phyloP scores from a whole-genome alignment of 2,329 filamentous ascomycete species.

The Thielaviopsis ethacetica region DNA sequence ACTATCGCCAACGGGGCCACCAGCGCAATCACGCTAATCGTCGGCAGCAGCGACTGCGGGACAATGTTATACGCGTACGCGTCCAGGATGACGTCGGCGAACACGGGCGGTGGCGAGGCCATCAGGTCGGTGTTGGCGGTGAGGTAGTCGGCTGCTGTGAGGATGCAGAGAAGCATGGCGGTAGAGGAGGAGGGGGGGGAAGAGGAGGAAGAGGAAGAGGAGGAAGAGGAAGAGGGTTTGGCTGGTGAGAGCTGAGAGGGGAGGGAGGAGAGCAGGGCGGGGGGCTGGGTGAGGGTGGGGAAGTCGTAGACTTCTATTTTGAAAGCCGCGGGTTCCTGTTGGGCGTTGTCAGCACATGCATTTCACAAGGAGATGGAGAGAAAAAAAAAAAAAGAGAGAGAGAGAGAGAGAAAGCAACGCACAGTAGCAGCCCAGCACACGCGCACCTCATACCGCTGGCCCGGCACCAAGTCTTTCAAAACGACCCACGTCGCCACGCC shows the following conservation, averaged over 20 bases:
- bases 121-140: conserved; percentile 60
- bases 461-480: conserved; percentile 50
- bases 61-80: conserved; percentile 68
- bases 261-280: conserved; percentile 48
- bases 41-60: conserved; percentile 61
- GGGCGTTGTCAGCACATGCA: neutral
- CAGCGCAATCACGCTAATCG: conserved; percentile 47
- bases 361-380: neutral
- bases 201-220: neutral
- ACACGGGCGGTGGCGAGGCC: conserved; percentile 53
- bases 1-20: conserved; percentile 30
- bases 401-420: conserved; percentile 23
- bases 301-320: conserved; percentile 48
- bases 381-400: neutral
- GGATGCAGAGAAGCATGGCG: conserved; percentile 55
- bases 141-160: conserved; percentile 72
- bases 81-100: conserved; percentile 72
- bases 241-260: neutral
- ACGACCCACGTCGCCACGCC: conserved; percentile 65
- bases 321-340: conserved; percentile 75
- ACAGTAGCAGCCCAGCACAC: conserved; percentile 91
- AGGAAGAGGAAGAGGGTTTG: conserved; percentile 22
- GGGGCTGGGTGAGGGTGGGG: conserved; percentile 41
- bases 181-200: conserved; percentile 26
- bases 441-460: conserved; percentile 74